A percentile compares a stretch with the other conserved stretches of the same genome.
Conservation (phyloP, 352 stramenopile genomes). For the Phytophthora chlamydospora region DNA sequence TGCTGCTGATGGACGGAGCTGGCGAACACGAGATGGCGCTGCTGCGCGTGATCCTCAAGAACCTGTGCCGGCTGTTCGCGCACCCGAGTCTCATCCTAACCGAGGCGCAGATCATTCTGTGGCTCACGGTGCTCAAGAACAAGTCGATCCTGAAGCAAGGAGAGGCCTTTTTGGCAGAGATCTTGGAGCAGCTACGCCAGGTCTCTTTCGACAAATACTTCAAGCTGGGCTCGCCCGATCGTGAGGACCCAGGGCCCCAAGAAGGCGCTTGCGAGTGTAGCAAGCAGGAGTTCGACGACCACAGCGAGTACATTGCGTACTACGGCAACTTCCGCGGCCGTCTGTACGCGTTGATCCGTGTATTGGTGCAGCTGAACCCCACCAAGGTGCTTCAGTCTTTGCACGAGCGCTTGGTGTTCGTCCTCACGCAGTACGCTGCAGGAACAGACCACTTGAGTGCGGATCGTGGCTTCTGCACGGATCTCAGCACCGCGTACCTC, state of each 20-base stretch:
- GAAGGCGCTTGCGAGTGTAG: slow-evolving; percentile 48
- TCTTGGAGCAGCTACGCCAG: slow-evolving; percentile 57
- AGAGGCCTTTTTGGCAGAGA: slow-evolving; percentile 41
- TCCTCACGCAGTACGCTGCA: slow-evolving; percentile 50
- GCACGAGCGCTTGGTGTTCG: slow-evolving; percentile 61
- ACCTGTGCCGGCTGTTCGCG: slow-evolving; percentile 60
- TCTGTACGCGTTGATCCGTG: slow-evolving; percentile 76
- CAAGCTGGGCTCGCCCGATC: slow-evolving; percentile 71
- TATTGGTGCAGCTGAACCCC: slow-evolving; percentile 65
- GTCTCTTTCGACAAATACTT: slow-evolving; percentile 85
- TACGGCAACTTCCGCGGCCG: slow-evolving; percentile 83
- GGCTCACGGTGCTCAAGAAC: slow-evolving; percentile 77
- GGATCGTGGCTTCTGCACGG: slow-evolving; percentile 57
- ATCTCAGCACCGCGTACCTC: slow-evolving; percentile 66
- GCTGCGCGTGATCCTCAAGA: slow-evolving; percentile 49
- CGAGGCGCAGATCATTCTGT: slow-evolving; percentile 78
- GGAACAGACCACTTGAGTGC: slow-evolving; percentile 60
- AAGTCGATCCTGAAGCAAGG: slow-evolving; percentile 59
- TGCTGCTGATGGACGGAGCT: slow-evolving; percentile 47
- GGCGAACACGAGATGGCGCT: slow-evolving; percentile 55
- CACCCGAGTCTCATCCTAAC: slow-evolving; percentile 75
- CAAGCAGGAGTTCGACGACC: slow-evolving; percentile 75
- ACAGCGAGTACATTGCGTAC: slow-evolving; percentile 73
- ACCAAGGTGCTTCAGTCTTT: slow-evolving; percentile 58
- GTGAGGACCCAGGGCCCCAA: slow-evolving; percentile 39